A percentile compares a stretch with the other conserved stretches of the same genome.
phyloP scores from a whole-genome alignment of 768 basidiomycete species.

The Suillus fuscotomentosus region DNA sequence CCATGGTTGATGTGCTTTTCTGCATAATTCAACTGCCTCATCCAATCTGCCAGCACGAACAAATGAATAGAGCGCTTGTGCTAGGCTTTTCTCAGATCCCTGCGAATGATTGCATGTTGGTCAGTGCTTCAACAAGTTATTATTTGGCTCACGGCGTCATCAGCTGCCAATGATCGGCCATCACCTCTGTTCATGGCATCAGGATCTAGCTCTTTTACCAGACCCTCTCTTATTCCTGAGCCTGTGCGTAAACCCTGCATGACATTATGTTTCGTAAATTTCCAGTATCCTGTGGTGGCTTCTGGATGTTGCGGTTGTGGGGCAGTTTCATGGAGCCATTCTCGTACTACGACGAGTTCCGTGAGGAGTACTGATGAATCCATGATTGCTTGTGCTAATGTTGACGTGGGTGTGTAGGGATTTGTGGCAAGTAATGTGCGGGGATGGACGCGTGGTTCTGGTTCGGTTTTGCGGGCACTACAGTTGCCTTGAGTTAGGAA shows the following conservation, averaged over 20 bases:
- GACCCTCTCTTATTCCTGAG: slow-evolving; percentile 39
- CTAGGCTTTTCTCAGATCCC: slow-evolving; percentile 79
- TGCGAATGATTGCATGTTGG: slow-evolving; percentile 27
- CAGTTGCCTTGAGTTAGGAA: neutral
- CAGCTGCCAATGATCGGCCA: slow-evolving; percentile 59
- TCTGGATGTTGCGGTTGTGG: slow-evolving; percentile 60
- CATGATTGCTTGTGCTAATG: slow-evolving; percentile 74
- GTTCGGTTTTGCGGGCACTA: slow-evolving; percentile 70
- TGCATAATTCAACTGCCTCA: slow-evolving; percentile 79
- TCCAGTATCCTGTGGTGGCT: slow-evolving; percentile 80
- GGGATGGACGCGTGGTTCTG: slow-evolving; percentile 45
- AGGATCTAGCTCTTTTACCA: slow-evolving; percentile 76
- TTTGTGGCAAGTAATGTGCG: slow-evolving; percentile 61
- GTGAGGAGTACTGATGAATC: slow-evolving; percentile 61
- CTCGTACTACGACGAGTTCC: slow-evolving; percentile 80
- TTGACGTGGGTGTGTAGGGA: slow-evolving; percentile 79
- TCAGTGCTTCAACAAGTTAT: neutral
- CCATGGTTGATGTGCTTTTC: slow-evolving; percentile 88
- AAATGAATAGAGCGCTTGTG: slow-evolving; percentile 76
- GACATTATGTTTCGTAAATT: slow-evolving; percentile 74
- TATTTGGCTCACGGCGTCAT: slow-evolving; percentile 65
- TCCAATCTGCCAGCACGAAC: slow-evolving; percentile 84
- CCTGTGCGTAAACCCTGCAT: slow-evolving; percentile 63
- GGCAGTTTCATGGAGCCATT: slow-evolving; percentile 84
- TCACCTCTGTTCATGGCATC: slow-evolving; percentile 69